phyloP scores from a whole-genome alignment of 228 moss, liverwort and hornwort genomes.

The Sphagnum magellanicum region DNA sequence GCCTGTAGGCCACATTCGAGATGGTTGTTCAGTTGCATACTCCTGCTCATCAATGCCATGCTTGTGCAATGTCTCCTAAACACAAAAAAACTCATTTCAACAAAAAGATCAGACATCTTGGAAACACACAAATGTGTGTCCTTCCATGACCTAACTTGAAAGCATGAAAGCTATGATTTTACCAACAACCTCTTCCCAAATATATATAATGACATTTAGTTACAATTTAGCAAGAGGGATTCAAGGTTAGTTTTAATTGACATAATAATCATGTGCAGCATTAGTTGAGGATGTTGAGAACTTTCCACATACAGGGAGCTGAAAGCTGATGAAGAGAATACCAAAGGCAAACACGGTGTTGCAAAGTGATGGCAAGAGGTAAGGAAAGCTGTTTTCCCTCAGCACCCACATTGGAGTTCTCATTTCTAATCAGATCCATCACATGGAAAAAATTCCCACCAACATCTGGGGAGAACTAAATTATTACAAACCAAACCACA shows the following conservation, averaged over 20 bases:
- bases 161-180: too few species aligned
- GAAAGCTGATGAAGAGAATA: slow-evolving; percentile 16
- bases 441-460: neutral
- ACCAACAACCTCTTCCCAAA: neutral
- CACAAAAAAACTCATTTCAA: too few species aligned
- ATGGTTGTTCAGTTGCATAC: neutral
- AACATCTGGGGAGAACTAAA: too few species aligned
- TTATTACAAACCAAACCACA: too few species aligned
- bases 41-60: slow-evolving; percentile 22
- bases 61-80: slow-evolving; percentile 48
- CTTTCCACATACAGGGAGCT: slow-evolving; percentile 40
- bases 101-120: neutral
- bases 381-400: slow-evolving; percentile 20
- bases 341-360: slow-evolving; percentile 27
- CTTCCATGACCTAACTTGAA: neutral
- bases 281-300: neutral
- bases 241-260: neutral
- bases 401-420: neutral
- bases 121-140: neutral
- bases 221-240: neutral
- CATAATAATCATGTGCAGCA: neutral
- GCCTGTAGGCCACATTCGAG: neutral
- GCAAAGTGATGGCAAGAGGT: slow-evolving; percentile 45
- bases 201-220: neutral
- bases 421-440: too few species aligned